Percentiles rank a stretch among this genome's conserved stretches.
phyloP scores from a whole-genome alignment of 495 filamentous ascomycete genomes.

The Pyrenula aspistea region DNA sequence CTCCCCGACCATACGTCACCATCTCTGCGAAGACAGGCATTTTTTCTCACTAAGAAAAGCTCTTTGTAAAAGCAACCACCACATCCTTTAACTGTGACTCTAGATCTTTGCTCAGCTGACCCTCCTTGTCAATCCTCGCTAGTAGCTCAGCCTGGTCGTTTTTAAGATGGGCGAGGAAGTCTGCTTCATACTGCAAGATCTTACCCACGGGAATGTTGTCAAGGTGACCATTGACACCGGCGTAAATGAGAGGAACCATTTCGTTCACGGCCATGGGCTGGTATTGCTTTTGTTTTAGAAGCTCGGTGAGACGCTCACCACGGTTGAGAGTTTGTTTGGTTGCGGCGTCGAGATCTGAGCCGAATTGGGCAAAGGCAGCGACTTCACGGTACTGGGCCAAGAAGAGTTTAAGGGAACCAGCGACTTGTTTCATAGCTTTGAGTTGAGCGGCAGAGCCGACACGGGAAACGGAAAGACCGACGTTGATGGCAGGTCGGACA shows the following conservation, averaged over 20 bases:
- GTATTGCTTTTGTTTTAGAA: conserved; percentile 99
- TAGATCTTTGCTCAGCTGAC: conserved; percentile 86
- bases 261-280: conserved; percentile 96
- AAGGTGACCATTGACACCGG: conserved; percentile 94
- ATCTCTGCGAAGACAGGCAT: no score
- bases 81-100: conserved; percentile 79
- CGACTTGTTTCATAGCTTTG: conserved; percentile 99
- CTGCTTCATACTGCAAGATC: conserved; percentile 83
- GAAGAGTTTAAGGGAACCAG: conserved; percentile 99
- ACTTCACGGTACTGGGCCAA: conserved; percentile 99
- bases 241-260: conserved; percentile 99
- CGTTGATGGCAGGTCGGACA: conserved; percentile 99
- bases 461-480: conserved; percentile 99
- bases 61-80: conserved; percentile 79
- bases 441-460: conserved; percentile 99
- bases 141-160: conserved; percentile 77
- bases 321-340: conserved; percentile 98
- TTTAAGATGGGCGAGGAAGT: conserved; percentile 86
- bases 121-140: conserved; percentile 88
- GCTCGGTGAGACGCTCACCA: conserved; percentile 98
- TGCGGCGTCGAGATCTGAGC: conserved; percentile 96
- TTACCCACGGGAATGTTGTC: conserved; percentile 76
- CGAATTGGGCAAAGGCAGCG: conserved; percentile 98
- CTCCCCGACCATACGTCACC: no score
- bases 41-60: no score